These are phyloP conservation scores for Sphaceloma murrayae DNA, from an alignment of 2,329 filamentous ascomycete species.

Conservation along the genomic window DNA sequence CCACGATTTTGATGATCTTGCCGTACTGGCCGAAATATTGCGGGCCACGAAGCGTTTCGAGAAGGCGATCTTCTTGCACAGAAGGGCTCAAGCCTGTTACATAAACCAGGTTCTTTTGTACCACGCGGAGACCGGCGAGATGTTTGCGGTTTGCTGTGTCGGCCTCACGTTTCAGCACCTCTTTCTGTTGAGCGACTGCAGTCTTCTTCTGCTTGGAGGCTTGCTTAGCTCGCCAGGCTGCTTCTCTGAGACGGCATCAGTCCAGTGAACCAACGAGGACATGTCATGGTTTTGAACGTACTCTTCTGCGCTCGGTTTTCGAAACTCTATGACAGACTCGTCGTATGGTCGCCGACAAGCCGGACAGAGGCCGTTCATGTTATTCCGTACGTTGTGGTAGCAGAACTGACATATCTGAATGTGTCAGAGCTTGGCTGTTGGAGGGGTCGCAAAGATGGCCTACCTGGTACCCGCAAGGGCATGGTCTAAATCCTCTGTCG, in stretches of 20 bases:
- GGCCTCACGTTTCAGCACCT: slow-evolving; percentile 90
- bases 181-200: slow-evolving; percentile 80
- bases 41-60: slow-evolving; percentile 78
- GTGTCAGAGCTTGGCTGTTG: not conserved
- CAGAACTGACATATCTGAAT: slow-evolving; percentile 97
- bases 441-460: slow-evolving; percentile 22
- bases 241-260: slow-evolving; percentile 19
- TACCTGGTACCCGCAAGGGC: slow-evolving; percentile 97
- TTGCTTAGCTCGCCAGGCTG: slow-evolving; percentile 61
- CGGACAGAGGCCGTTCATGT: slow-evolving; percentile 95
- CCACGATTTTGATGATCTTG: slow-evolving; percentile 96
- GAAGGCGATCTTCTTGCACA: slow-evolving; percentile 81
- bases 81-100: slow-evolving; percentile 89
- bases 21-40: slow-evolving; percentile 98
- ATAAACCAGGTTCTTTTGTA: slow-evolving; percentile 98
- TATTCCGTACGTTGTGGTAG: slow-evolving; percentile 98
- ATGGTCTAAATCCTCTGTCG: slow-evolving; percentile 92
- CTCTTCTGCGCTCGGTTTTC: slow-evolving; percentile 91
- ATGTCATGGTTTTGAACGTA: slow-evolving; percentile 41
- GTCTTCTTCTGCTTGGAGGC: slow-evolving; percentile 84
- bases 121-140: slow-evolving; percentile 84
- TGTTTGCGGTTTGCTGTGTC: slow-evolving; percentile 95
- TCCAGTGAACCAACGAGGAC: no score
- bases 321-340: slow-evolving; percentile 95
- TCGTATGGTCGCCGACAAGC: slow-evolving; percentile 93